Percentiles rank a stretch among this genome's conserved stretches.
These are phyloP conservation scores for Ensete glaucum DNA, from an alignment of 176 grass and related monocot species.

Conservation along the genomic window DNA sequence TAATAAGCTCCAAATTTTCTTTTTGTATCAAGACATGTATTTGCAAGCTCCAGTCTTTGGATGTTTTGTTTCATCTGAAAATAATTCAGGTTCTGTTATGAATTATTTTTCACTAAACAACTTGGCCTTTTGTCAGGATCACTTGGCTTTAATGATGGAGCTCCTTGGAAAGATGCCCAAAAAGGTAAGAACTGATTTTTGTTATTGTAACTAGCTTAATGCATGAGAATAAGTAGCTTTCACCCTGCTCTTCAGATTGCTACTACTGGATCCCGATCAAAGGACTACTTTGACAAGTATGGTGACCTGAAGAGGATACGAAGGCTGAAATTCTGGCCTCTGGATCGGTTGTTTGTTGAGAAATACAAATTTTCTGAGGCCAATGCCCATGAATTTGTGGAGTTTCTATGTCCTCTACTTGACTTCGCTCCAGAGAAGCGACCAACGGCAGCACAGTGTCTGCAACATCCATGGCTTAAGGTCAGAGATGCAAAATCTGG, in stretches of 20 bases:
- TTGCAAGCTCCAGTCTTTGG: too few relatives aligned
- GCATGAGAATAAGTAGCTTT: slow-evolving; percentile 17
- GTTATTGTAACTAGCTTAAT: not conserved
- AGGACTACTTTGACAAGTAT: slow-evolving; percentile 94
- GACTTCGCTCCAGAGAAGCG: slow-evolving; percentile 76
- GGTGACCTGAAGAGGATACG: slow-evolving; percentile 89
- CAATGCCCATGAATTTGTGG: slow-evolving; percentile 49
- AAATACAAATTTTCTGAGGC: slow-evolving; percentile 63
- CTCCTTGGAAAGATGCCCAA: slow-evolving; percentile 78
- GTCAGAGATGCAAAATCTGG: not conserved
- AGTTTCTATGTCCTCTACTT: slow-evolving; percentile 64
- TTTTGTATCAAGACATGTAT: too few relatives aligned
- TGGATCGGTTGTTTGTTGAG: slow-evolving; percentile 63
- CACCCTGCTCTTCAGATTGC: slow-evolving; percentile 54
- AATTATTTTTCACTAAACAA: not conserved
- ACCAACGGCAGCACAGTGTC: slow-evolving; percentile 60
- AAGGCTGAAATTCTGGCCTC: slow-evolving; percentile 57
- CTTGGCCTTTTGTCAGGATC: slow-evolving; percentile 47
- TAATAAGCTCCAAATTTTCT: too few relatives aligned
- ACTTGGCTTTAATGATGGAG: slow-evolving; percentile 98
- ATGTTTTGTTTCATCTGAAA: not conserved
- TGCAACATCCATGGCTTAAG: slow-evolving; percentile 76
- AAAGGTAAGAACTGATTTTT: slow-evolving; percentile 42
- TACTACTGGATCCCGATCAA: slow-evolving; percentile 56
- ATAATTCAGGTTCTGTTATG: not conserved